Percentiles rank a stretch among this genome's conserved stretches.
phyloP scores from a whole-genome alignment of 2,329 filamentous ascomycete species.

The Chrysoporthe deuterocubensis region DNA sequence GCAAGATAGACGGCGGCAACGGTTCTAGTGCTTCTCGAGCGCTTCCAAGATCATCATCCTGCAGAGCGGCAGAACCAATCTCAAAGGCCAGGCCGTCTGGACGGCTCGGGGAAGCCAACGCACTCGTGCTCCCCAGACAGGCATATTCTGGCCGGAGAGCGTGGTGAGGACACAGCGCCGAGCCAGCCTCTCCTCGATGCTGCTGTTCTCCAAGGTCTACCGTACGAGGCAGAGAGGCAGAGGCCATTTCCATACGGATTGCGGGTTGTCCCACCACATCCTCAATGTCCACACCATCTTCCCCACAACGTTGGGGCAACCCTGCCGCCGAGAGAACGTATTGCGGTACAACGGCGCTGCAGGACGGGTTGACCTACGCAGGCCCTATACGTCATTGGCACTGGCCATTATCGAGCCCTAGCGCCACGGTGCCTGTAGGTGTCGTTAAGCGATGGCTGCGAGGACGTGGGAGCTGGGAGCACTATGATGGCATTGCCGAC shows the following conservation, averaged over 20 bases:
- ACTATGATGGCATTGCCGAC: background rate
- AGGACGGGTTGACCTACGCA: background rate
- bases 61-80: constrained; percentile 17
- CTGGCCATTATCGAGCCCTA: background rate
- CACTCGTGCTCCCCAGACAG: background rate
- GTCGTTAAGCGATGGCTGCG: constrained; percentile 2
- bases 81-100: background rate
- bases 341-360: background rate
- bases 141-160: background rate
- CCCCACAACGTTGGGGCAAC: constrained; percentile 9
- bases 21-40: constrained; percentile 22
- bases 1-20: background rate
- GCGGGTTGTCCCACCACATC: background rate
- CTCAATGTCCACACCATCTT: constrained; percentile 5
- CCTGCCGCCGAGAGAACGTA: background rate
- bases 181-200: background rate
- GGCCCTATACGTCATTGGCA: constrained; percentile 3
- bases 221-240: background rate
- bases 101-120: background rate
- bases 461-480: background rate
- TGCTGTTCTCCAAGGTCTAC: background rate
- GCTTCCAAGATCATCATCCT: constrained; percentile 25
- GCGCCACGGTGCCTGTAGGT: background rate
- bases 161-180: too few species aligned
- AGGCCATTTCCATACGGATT: background rate